These are phyloP conservation scores for Polymyxa betae DNA, from an alignment of 208 protist genomes.

Conservation along the genomic window DNA sequence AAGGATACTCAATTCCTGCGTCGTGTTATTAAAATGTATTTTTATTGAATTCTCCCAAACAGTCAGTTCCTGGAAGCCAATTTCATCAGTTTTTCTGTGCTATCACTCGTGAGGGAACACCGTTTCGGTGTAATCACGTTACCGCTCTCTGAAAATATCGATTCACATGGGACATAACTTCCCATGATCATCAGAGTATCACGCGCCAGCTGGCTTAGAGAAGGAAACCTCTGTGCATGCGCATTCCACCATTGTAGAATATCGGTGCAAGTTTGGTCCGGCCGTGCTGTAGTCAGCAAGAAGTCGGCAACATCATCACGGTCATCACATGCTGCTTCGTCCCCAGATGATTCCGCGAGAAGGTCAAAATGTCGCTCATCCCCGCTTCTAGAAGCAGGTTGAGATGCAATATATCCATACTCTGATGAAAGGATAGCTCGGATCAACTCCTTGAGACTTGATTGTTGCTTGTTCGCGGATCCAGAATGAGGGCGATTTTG, in stretches of 20 bases:
- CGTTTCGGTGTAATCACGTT: not conserved
- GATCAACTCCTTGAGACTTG: not conserved
- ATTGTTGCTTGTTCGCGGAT: not conserved
- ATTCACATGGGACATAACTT: not conserved
- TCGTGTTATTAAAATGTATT: too few species aligned
- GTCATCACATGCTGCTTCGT: not conserved
- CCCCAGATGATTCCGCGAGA: not conserved
- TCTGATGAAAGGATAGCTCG: not conserved
- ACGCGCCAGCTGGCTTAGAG: not conserved
- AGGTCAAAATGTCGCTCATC: not conserved
- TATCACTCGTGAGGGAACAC: not conserved
- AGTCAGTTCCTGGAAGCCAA: not conserved
- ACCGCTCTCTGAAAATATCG: not conserved
- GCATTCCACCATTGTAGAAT: slow-evolving; percentile 2
- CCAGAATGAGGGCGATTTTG: not conserved
- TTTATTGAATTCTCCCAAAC: not conserved
- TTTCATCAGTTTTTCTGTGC: not conserved
- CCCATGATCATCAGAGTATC: not conserved
- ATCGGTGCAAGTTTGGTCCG: not conserved
- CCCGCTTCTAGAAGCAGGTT: not conserved
- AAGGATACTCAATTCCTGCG: too few species aligned
- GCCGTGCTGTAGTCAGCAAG: not conserved
- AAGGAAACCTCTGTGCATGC: not conserved
- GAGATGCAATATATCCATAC: too few species aligned
- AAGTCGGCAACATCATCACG: not conserved